Evolutionary conservation across 306 rosid species (phyloP), one percentile per base, ranked within the genome.

Genomic region (Casuarina cunninghamiana): DNA sequence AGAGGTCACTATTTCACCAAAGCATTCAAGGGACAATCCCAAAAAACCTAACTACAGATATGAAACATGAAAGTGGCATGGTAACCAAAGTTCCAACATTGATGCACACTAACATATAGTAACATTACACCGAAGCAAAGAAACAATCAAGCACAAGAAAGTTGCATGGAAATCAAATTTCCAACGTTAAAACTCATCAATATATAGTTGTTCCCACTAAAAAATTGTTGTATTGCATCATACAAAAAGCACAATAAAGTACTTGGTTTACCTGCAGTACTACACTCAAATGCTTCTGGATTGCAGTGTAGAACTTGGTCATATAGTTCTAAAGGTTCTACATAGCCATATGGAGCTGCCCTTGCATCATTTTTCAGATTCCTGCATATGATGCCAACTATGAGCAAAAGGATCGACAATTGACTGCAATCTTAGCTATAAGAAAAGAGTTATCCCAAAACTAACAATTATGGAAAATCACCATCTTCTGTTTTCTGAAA

Each of bases 211-310:
- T 72, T 82, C 72, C 63, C 58, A 61, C 51, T 50, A 35, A 58
- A 50, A 75, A 62, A 21, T 43, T 2, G 37, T 4, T 13, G 57
- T 45, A 37, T 32, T n/a, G 44, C 13, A 69, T 61, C 42, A 39
- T 74, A 85, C 49, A 78, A 54, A 75, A 82, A 75, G 77, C 76
- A 51, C 54, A 74, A 70, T 44, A 72, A 88, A 91, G 88, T 81
- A 87, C 88, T 87, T 78, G 72, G 84, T 88, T 89, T 90, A 96
- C 99, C 99, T 93, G 93, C 88, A 77, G 85, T 46, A 71, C 80
- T 77, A 68, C 79, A 89, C 42, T 87, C 83, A 76, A 96, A 93
- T 74, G 99, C 99, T 69, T 90, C 88, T 46, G 91, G 90, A 86
- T 91, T 82, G 85, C 76, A 85, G 81, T 83, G 87, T n/a, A 96